Conservation (phyloP, 2,329 filamentous ascomycete species). For the Fusarium sp. region DNA sequence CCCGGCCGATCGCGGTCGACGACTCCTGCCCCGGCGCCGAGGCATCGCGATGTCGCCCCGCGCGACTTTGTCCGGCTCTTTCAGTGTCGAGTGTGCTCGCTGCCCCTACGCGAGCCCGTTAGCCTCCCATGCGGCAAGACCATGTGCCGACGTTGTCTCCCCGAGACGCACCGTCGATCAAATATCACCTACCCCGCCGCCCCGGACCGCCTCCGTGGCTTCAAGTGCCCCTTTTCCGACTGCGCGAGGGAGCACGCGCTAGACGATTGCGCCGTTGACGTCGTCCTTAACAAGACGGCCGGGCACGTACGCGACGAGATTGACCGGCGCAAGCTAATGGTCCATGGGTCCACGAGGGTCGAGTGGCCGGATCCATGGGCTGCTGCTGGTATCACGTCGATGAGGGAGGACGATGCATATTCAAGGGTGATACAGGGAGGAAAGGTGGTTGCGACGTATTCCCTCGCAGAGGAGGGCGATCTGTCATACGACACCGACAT, state of each 20-base stretch:
- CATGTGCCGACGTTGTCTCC: slow-evolving; percentile 81
- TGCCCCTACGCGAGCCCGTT: slow-evolving; percentile 74
- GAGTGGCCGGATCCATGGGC: slow-evolving; percentile 53
- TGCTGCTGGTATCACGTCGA: slow-evolving; percentile 55
- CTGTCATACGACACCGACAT: slow-evolving; percentile 69
- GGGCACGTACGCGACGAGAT: slow-evolving; percentile 69
- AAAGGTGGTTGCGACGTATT: slow-evolving; percentile 74
- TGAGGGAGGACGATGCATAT: slow-evolving; percentile 50
- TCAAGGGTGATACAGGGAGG: slow-evolving; percentile 63
- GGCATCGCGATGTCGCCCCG: slow-evolving; percentile 35
- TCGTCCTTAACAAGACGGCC: slow-evolving; percentile 79
- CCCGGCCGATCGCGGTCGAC: slow-evolving; percentile 10
- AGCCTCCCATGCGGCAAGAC: slow-evolving; percentile 86
- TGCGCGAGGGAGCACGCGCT: slow-evolving; percentile 80
- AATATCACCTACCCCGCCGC: slow-evolving; percentile 83
- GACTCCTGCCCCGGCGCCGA: slow-evolving; percentile 4
- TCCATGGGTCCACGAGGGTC: slow-evolving; percentile 48
- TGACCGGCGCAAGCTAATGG: slow-evolving; percentile 51
- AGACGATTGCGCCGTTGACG: slow-evolving; percentile 81
- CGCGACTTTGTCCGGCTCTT: slow-evolving; percentile 71
- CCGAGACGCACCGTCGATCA: slow-evolving; percentile 70
- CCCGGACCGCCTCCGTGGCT: slow-evolving; percentile 74
- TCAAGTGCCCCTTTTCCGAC: slow-evolving; percentile 76
- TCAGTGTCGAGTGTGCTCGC: slow-evolving; percentile 81
- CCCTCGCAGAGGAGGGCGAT: slow-evolving; percentile 71